Percentiles rank a stretch among this genome's conserved stretches.
These are phyloP conservation scores for Vitellaria paradoxa DNA, from an alignment of 179 eudicot genomes.

Conservation along the genomic window DNA sequence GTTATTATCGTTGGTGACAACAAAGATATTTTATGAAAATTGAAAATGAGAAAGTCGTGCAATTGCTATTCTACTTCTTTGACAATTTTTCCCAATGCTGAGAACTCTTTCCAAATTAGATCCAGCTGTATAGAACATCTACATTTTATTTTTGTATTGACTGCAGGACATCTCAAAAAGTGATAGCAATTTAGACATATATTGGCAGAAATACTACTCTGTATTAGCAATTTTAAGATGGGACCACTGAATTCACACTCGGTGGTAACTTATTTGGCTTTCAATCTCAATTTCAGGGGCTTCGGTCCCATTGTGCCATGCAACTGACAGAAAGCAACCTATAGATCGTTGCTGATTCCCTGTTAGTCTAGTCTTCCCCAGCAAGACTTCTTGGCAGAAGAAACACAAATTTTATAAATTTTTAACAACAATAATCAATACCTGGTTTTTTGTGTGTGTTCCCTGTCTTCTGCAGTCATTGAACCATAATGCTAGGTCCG, in stretches of 20 bases:
- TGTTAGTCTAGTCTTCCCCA: too few relatives aligned
- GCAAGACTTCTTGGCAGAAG: too few relatives aligned
- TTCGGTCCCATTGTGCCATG: not conserved
- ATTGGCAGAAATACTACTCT: not conserved
- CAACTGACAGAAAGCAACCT: not conserved
- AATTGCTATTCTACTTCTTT: not conserved
- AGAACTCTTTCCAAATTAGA: not conserved
- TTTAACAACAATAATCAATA: too few relatives aligned
- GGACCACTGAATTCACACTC: not conserved
- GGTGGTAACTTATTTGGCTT: not conserved
- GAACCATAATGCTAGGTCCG: conserved; percentile 63
- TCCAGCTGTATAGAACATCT: not conserved
- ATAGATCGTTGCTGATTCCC: too few relatives aligned
- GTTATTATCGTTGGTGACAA: not conserved
- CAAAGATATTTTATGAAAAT: not conserved
- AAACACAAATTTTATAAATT: too few relatives aligned
- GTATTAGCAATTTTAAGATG: not conserved
- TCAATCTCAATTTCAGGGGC: not conserved
- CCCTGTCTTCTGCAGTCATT: conserved; percentile 42
- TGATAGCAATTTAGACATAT: not conserved
- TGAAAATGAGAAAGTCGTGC: not conserved
- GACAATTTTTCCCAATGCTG: not conserved
- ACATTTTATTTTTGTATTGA: too few relatives aligned
- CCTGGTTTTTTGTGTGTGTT: not conserved
- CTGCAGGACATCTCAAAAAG: not conserved